phyloP scores from a whole-genome alignment of 805 yeast genomes.

The Grigorovia yakushimaensis region DNA sequence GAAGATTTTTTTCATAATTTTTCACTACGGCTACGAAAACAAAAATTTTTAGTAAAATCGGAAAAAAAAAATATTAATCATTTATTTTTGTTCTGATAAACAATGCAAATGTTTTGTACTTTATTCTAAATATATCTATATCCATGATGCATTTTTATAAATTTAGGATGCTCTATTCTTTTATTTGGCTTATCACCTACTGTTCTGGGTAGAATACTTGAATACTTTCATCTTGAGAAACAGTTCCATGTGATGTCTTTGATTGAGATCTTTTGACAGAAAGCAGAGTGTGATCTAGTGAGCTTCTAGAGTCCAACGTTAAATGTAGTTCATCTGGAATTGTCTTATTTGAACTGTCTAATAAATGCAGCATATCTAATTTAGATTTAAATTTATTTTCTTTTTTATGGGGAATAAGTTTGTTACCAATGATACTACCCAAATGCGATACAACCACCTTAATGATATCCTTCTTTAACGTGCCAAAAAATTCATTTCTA shows the following conservation, averaged over 20 bases:
- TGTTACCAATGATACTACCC: conserved; percentile 54
- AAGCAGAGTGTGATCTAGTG: not conserved
- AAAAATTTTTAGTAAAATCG: too few relatives aligned
- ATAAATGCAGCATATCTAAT: conserved; percentile 14
- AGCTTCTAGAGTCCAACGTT: not conserved
- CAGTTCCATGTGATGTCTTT: not conserved
- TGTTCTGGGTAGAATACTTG: conserved; percentile 11
- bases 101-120: too few relatives aligned
- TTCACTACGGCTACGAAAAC: too few relatives aligned
- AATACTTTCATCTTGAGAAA: conserved; percentile 5
- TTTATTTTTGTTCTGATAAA: too few relatives aligned
- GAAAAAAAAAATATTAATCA: too few relatives aligned
- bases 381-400: conserved; percentile 23
- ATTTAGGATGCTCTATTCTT: too few relatives aligned
- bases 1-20: too few relatives aligned
- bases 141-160: too few relatives aligned
- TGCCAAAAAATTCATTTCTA: conserved; percentile 42
- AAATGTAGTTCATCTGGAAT: conserved; percentile 4
- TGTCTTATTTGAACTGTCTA: conserved; percentile 7
- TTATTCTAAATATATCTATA: too few relatives aligned
- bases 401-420: conserved; percentile 38
- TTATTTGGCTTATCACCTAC: not conserved
- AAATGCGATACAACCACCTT: conserved; percentile 46
- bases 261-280: not conserved
- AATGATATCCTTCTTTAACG: conserved; percentile 46